These are phyloP conservation scores for Ganoderma lucidum DNA, from an alignment of 1,284 basidiomycete species.

Conservation along the genomic window DNA sequence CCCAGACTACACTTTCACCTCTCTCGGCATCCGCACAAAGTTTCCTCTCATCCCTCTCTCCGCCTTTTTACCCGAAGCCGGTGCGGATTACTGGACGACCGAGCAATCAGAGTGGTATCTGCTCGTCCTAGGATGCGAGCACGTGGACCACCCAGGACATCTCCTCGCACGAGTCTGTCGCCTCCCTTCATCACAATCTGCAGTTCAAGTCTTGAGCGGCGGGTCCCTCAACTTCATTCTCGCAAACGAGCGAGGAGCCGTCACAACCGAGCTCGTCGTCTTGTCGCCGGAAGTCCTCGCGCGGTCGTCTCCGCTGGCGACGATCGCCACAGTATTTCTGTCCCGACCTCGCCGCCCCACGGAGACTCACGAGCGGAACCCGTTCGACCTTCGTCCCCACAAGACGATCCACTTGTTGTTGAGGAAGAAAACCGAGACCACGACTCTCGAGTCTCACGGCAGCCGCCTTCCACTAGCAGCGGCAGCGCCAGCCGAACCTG, in stretches of 20 bases:
- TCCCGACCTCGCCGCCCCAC: not conserved
- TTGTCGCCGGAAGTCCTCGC: not conserved
- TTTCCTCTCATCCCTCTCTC: not conserved
- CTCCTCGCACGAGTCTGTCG: not conserved
- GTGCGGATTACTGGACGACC: not conserved
- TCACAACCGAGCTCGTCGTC: not conserved
- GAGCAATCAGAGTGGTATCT: not conserved
- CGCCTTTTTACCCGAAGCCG: not conserved
- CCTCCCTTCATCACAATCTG: not conserved
- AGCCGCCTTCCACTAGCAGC: not conserved
- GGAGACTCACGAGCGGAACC: not conserved
- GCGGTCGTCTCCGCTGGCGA: not conserved
- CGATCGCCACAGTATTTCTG: not conserved
- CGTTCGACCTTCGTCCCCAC: not conserved
- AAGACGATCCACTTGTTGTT: not conserved
- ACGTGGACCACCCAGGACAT: not conserved
- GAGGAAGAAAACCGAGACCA: not conserved
- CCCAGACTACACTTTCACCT: not conserved
- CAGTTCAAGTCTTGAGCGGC: not conserved
- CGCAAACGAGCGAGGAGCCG: not conserved
- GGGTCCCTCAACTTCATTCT: not conserved
- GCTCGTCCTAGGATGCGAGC: not conserved
- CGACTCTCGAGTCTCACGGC: not conserved
- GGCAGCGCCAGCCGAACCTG: not conserved
- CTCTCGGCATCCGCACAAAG: not conserved